These are phyloP conservation scores for Lentinula sp. DNA, from an alignment of 768 basidiomycete genomes.

Conservation along the genomic window DNA sequence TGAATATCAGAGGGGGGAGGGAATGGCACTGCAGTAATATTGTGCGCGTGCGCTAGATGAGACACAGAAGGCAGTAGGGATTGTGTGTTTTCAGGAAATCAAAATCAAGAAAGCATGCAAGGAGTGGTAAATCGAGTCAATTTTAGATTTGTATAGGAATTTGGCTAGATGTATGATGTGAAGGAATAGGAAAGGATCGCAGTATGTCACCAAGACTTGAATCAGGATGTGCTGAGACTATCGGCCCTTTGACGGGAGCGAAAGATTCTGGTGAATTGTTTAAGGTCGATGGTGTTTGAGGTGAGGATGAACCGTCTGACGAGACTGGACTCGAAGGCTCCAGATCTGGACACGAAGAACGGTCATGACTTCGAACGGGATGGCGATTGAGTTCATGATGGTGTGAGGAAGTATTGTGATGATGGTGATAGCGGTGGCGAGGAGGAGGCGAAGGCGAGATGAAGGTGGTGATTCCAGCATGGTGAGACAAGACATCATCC, in stretches of 20 bases:
- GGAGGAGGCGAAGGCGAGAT: conserved; percentile 12
- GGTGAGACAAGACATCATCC: conserved; percentile 52
- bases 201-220: background rate
- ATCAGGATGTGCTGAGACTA: background rate
- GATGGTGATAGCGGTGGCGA: background rate
- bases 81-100: background rate
- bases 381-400: background rate
- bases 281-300: conserved; percentile 1
- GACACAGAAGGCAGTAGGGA: background rate
- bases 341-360: background rate
- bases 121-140: background rate
- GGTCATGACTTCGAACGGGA: background rate
- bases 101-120: background rate
- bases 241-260: background rate
- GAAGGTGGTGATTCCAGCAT: conserved; percentile 23
- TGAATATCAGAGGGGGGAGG: background rate
- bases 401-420: background rate
- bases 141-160: conserved; percentile 9
- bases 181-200: conserved; percentile 2
- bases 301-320: background rate
- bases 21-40: background rate
- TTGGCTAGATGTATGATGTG: conserved; percentile 12
- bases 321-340: conserved; percentile 4
- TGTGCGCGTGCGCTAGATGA: background rate
- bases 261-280: background rate